Base-by-base conservation (phyloP, 225 moss, liverwort and hornwort species). In the Physcomitrellopsis africana region DNA sequence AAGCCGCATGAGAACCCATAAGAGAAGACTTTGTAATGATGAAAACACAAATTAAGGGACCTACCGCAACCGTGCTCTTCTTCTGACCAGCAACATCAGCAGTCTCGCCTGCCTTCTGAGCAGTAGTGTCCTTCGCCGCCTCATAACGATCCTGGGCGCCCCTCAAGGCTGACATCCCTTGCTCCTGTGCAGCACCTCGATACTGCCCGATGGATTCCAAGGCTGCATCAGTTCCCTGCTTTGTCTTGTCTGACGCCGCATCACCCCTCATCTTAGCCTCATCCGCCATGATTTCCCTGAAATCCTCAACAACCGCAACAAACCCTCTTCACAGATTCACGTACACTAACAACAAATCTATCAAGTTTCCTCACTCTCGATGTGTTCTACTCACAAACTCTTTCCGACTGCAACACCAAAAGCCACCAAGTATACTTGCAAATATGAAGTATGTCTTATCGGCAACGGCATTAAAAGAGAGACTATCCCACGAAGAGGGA, bases 161-260 rank as follows among this genome's bases (percentile, higher is more conserved):
- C 60, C 60, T 72, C 72, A 86, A 3, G 1, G 69, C 68, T 3
- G 86, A 32, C 12, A 14, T 41, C 1, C 83, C 75, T 48, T 86
- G 83, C 59, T 86, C 77, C 49, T 86, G 82, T 3, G 80, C 86
- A 27, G 81, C 83, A 7, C 77, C 80, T 1, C 80, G 83, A 45
- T 10, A 80, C 53, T 86, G 83, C 8, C 58, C 75, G 12, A 83
- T 60, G 0, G 60, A 32, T n/a, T 86, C 77, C 68, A 67, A 6
- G 0, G 83, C 78, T 19, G 83, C 77, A 11, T 86, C 86, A 3
- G 71, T 68, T 2, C 80, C 80, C 68, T 80, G 74, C 14, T 73
- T 67, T 42, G 86, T 3, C 75, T 80, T 80, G 10, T 77, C 82
- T 0, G 80, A 26, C 0, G 86, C 86, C 42, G 0, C 65, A 19